Base-by-base conservation (phyloP, 768 basidiomycete genomes). In the Dentipellis fragilis region DNA sequence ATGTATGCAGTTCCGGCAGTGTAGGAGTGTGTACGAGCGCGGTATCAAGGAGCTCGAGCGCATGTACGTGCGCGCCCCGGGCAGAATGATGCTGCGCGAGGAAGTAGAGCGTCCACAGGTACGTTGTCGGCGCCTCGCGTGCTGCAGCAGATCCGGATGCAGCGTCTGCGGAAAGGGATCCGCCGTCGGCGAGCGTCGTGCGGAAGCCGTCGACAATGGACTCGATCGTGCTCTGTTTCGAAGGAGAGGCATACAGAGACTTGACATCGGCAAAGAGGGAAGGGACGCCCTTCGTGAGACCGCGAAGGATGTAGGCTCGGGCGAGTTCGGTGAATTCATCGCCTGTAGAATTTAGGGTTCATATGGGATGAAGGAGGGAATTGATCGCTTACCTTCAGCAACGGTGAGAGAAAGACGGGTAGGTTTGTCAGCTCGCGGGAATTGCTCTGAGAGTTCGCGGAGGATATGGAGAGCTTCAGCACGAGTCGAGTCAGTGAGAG, bases 91-190 rank as follows among this genome's bases (percentile, higher is more conserved):
- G 93, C 63, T 95, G 91, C 0, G 93, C 85, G 51, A 98, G 84
- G 76, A 89, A 96, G 73, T 95, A 98, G 39, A 97, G 80, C 10
- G 88, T 85, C 96, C 96, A 99, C 10, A 98, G 79, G 63, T 95
- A 88, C 14, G 81, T 84, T 4, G 91, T 84, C 1, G 95, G 93
- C 8, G 80, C 73, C 46, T 86, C 83, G 23, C 73, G 51, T 23
- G 63, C 57, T 17, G 56, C 17, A 34, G 38, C 57, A 16, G 57
- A 51, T 10, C 57, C 49, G 35, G 54, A 50, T 7, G 56, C 53
- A 8, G 58, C 49, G 37, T 52, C 49, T 5, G 57, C 22, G 12
- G 46, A 48, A 36, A 55, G 54, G 14, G 53, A 4, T 49, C 52
- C 4, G 66, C 60, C 23, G 68, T 65, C 52, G 72, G 74, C 38